Percentiles rank a stretch among this genome's conserved stretches.
phyloP scores from a whole-genome alignment of 164 flowering plant genomes.

The Cinnamomum chago region DNA sequence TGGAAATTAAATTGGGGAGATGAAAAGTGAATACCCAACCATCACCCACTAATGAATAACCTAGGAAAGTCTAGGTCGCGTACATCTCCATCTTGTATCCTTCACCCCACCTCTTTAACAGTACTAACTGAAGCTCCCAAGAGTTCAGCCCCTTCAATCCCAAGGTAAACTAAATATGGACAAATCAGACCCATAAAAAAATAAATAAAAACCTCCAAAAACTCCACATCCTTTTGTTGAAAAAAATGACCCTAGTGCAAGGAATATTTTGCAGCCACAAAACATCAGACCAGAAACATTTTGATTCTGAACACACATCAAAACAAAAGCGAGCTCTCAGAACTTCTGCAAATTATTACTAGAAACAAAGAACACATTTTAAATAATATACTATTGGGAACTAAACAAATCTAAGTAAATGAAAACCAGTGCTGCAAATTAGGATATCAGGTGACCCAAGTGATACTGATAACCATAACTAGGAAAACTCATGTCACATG shows the following conservation, averaged over 20 bases:
- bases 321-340: neutral
- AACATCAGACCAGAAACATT: neutral
- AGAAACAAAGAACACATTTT: neutral
- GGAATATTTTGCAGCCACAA: neutral
- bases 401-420: neutral
- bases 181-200: too few species aligned
- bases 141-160: too few species aligned
- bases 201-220: too few species aligned
- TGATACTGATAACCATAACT: conserved; percentile 10
- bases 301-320: neutral
- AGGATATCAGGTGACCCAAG: neutral
- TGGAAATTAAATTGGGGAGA: too few species aligned
- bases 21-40: too few species aligned
- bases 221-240: neutral
- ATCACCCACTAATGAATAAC: too few species aligned
- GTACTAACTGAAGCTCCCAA: too few species aligned
- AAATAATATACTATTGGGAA: neutral
- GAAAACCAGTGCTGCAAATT: neutral
- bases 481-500: conserved; percentile 8
- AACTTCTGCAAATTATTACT: conserved; percentile 1
- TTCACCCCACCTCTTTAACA: too few species aligned
- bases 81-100: too few species aligned
- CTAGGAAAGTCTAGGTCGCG: too few species aligned
- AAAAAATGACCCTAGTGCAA: neutral
- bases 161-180: too few species aligned